phyloP scores from a whole-genome alignment of 139 green algal genomes.

The Chlorella sp. region DNA sequence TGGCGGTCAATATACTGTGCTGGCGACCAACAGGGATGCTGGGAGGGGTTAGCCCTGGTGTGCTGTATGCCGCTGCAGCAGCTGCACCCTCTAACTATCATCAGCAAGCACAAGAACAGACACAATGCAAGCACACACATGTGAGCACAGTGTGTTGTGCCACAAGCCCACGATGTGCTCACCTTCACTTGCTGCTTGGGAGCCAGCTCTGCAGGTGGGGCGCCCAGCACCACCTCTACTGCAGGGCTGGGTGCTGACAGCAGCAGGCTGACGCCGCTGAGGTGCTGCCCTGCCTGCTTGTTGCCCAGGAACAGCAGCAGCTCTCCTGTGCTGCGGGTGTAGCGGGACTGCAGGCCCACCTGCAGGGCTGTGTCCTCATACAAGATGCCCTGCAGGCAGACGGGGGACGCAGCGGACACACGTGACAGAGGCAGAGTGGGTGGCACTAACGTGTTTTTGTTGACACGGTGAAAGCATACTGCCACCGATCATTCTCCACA shows the following conservation, averaged over 20 bases:
- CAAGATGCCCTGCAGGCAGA: slow-evolving; percentile 79
- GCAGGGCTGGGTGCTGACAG: background rate
- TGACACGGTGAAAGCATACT: no score
- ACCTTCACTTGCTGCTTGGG: slow-evolving; percentile 46
- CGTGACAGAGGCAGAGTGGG: background rate
- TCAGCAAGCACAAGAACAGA: no score
- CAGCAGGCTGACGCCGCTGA: slow-evolving; percentile 28
- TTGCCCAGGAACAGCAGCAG: slow-evolving; percentile 87
- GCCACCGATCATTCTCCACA: no score
- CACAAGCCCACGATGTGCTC: no score
- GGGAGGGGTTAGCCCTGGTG: no score
- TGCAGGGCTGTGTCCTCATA: slow-evolving; percentile 94
- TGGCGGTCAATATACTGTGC: no score
- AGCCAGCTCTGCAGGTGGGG: slow-evolving; percentile 20
- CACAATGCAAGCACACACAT: no score
- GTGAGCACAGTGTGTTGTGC: no score
- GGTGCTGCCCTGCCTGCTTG: slow-evolving; percentile 53
- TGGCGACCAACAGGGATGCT: no score
- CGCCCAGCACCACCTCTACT: slow-evolving; percentile 14
- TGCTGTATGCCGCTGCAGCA: no score
- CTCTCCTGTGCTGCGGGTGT: slow-evolving; percentile 37
- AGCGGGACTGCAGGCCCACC: slow-evolving; percentile 46
- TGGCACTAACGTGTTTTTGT: no score
- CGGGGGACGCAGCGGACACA: slow-evolving; percentile 61
- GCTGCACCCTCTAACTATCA: no score